Evolutionary conservation across 2,329 filamentous ascomycete genomes (phyloP).

Genomic region (Beauveria rudraprayagi): DNA sequence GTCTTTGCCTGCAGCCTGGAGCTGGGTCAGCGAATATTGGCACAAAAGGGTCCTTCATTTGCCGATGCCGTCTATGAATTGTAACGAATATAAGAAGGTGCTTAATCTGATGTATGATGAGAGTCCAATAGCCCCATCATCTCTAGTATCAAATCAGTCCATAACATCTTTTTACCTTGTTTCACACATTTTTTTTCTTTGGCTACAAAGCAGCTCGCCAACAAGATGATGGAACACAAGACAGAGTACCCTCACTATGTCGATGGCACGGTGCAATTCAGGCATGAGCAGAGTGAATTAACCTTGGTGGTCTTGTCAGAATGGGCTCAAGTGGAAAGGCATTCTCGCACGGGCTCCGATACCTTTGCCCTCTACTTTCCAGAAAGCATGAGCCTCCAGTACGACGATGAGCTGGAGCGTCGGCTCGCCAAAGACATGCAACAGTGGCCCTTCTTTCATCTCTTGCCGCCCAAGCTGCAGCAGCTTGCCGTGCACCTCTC

Average conservation of each 20-base stretch:
- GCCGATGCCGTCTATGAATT: too few species aligned
- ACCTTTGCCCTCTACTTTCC: background rate
- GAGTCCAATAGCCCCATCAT: background rate
- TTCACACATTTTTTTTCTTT: background rate
- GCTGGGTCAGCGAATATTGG: too few species aligned
- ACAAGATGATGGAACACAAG: background rate
- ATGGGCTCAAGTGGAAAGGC: background rate
- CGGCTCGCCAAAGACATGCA: background rate
- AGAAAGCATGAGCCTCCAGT: background rate
- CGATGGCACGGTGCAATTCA: background rate
- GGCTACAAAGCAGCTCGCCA: background rate
- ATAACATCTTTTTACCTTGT: background rate
- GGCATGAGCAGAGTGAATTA: background rate
- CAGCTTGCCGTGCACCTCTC: conserved; percentile 2
- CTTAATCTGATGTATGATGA: background rate
- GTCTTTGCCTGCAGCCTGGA: too few species aligned
- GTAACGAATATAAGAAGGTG: too few species aligned
- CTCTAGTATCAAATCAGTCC: background rate
- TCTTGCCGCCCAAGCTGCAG: conserved; percentile 17
- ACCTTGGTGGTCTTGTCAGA: background rate
- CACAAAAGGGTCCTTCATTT: too few species aligned
- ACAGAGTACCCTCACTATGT: background rate
- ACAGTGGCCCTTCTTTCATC: conserved; percentile 32
- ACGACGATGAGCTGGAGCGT: background rate
- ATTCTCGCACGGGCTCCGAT: background rate